Evolutionary conservation across 2,329 filamentous ascomycete species (phyloP).

Genomic region (Diaporthe batatas): DNA sequence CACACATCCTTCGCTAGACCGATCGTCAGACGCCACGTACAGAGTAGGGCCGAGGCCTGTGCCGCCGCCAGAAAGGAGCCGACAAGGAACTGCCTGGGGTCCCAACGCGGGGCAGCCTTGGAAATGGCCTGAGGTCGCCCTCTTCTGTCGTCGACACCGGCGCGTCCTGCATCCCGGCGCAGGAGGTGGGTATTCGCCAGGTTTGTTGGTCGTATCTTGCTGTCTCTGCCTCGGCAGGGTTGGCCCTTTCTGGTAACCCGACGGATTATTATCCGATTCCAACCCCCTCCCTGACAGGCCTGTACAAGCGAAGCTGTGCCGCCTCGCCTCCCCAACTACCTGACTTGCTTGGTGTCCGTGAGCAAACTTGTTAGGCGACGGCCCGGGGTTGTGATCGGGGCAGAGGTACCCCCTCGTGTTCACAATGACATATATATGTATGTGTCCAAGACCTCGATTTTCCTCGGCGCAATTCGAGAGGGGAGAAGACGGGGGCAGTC

Average conservation of each 20-base stretch:
- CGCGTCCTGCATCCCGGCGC: constrained; percentile 9
- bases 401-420: background rate
- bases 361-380: background rate
- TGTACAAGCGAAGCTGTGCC: background rate
- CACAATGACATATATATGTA: constrained; percentile 14
- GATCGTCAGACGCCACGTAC: constrained; percentile 10
- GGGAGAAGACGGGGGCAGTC: background rate
- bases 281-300: constrained; percentile 6
- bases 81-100: constrained; percentile 24
- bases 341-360: background rate
- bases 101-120: constrained; percentile 18
- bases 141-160: constrained; percentile 12
- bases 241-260: constrained; percentile 21
- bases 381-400: background rate
- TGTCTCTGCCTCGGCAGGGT: constrained; percentile 15
- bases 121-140: constrained; percentile 31
- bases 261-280: constrained; percentile 28
- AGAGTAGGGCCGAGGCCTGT: constrained; percentile 20
- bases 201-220: background rate
- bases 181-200: constrained; percentile 9
- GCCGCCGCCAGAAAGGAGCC: constrained; percentile 9
- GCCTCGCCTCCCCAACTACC: constrained; percentile 2
- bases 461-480: background rate
- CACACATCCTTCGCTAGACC: constrained; percentile 15
- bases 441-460: constrained; percentile 11